Base-by-base conservation (phyloP, 495 filamentous ascomycete species). In the Neurospora pannonica region DNA sequence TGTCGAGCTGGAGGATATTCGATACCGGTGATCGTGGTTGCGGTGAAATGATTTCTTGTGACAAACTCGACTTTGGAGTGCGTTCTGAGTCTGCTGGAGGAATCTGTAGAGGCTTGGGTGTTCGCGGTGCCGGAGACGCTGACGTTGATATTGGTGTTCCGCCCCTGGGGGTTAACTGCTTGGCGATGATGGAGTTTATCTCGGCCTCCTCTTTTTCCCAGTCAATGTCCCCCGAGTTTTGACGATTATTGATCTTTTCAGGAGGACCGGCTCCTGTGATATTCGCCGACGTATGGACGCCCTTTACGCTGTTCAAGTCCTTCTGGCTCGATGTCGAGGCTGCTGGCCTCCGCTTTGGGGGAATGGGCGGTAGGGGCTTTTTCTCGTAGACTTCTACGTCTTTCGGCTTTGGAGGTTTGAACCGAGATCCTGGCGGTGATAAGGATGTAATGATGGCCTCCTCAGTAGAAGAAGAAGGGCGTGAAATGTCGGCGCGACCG, bases 361-460 rank as follows among this genome's bases (percentile, higher is more conserved):
- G 79, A 4, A 76, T 60, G 19, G 78, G 74, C 17, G 78, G 81
- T 1, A 80, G 73, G 5, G 78, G 74, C 24, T 74, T 79, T 71
- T 74, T 74, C 36, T 76, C 74, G 72, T 78, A 81, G 43, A 72
- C 54, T 36, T 76, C 48, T 6, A 78, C 48, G 17, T 79, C 73
- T 48, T 69, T 40, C 13, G 75, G 60, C 24, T 77, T 77, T 13
- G 79, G 70, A 38, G 72, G 77, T 7, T 42, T 42, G 21, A 31
- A 54, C 21, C 11, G 10, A 34, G 42, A 42, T n/a, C 21, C 69
- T 34, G 37, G 38, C 31, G 54, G 54, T 34, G 39, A 42, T 70
- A 17, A 67, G 1, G 54, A 28, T 34, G 54, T 34, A 34, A 36
- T 67, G 5, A 4, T 67, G 28, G 15, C 54, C 28, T 19, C 54